Base-by-base conservation (phyloP, 805 yeast species). In the Candida parachauliodes region DNA sequence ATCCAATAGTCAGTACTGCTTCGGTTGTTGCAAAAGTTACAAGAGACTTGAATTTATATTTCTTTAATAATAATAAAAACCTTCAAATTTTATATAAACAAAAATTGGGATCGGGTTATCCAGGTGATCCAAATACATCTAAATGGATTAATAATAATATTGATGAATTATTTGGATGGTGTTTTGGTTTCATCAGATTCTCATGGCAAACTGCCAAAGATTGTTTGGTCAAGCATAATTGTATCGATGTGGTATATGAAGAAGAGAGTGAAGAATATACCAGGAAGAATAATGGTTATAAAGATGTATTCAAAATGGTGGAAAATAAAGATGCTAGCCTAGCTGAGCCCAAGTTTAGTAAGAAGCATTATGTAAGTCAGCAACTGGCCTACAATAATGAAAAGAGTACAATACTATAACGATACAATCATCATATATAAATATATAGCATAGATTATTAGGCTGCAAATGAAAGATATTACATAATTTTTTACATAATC, bases 11-110 rank as follows among this genome's bases (percentile, higher is more conserved):
- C 6, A 83, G 95, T 55, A 85, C 94, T 1, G 99, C 98, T 0
- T 83, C 95, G 15, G 86, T 93, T 33, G 89, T 89, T 32, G 99
- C 99, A 8, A 93, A 93, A 55, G 98, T 93, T 5, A 88, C 98
- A 0, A 74, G 99, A 53, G 99, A 93, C 57, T 59, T 76, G 32
- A 71, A 76, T 28, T 60, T 84, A 43, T 47, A 60, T 23, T 50
- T 57, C 47, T 15, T 17, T 17, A 32, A 4, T 2, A 24, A 16
- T 11, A 59, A 59, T 34, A 45, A 54, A 37, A 44, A 56, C 40
- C 28, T 68, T 39, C 40, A 51, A 41, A 31, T 51, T 41, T 34
- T 68, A 8, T 54, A 48, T 36, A 65, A 60, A 21, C 78, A 81
- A 63, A 41, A 30, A 3, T 33, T 66, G 5, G 98, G 98, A 1